Evolutionary conservation across 2,329 filamentous ascomycete genomes (phyloP).

Genomic region (Botrytis paeoniae): DNA sequence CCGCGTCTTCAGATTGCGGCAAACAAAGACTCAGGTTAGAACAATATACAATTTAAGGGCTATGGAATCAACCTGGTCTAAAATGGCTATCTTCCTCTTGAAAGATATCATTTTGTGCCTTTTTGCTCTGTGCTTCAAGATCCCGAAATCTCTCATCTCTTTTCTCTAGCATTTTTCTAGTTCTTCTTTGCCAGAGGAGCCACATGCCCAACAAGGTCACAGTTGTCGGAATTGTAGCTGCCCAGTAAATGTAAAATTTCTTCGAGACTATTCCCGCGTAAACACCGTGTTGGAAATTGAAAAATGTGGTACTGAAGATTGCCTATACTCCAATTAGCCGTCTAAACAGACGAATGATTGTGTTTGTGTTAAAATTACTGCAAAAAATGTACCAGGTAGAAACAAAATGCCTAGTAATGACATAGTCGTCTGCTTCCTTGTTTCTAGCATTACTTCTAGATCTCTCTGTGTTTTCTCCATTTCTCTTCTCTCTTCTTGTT

Average conservation of each 20-base stretch:
- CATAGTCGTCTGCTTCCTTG: slow-evolving; percentile 18
- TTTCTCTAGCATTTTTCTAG: not conserved
- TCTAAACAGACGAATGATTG: accelerated
- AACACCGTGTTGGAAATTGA: not conserved
- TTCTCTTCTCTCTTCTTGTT: too few relatives aligned
- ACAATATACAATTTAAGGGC: accelerated
- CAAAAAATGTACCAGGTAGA: slow-evolving; percentile 17
- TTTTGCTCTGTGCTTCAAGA: not conserved
- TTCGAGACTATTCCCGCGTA: not conserved
- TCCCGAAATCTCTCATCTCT: not conserved
- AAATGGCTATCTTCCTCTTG: not conserved
- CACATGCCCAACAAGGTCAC: not conserved
- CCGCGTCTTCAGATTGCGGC: too few relatives aligned
- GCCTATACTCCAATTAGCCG: not conserved
- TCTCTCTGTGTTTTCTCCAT: slow-evolving; percentile 14
- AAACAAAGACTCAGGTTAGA: not conserved
- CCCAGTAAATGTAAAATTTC: not conserved
- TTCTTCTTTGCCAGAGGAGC: not conserved
- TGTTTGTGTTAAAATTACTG: not conserved
- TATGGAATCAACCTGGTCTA: too few relatives aligned
- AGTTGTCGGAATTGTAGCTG: not conserved
- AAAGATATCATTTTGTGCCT: not conserved
- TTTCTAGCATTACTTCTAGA: slow-evolving; percentile 14
- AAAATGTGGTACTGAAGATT: slow-evolving; percentile 2
- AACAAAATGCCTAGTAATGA: slow-evolving; percentile 17